A percentile compares a stretch with the other conserved stretches of the same genome.
Evolutionary conservation across 345 rosid genomes (phyloP).

Genomic region (Gossypium herbaceum): DNA sequence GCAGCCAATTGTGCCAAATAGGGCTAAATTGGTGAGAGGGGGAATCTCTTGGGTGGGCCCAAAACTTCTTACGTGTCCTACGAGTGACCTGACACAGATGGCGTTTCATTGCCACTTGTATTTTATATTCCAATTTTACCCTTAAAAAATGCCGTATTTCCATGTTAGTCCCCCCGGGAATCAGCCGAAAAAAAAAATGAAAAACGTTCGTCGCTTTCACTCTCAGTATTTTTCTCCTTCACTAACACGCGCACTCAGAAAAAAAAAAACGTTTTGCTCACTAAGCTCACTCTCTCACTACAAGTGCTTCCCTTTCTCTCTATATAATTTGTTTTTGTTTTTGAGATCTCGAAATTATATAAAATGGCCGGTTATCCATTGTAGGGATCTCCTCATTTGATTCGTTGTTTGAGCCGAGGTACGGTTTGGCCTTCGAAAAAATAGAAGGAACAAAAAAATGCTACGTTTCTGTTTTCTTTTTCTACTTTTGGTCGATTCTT

Average conservation of each 20-base stretch:
- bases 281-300: neutral
- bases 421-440: conserved; percentile 16
- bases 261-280: neutral
- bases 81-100: neutral
- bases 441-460: neutral
- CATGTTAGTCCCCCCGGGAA: neutral
- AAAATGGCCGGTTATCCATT: conserved; percentile 5
- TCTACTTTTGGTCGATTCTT: neutral
- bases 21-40: neutral
- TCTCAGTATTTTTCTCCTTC: neutral
- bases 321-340: neutral
- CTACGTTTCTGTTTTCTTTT: neutral
- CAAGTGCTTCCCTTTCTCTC: neutral
- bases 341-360: conserved; percentile 15
- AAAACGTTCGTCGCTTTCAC: conserved; percentile 8
- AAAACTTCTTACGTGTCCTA: neutral
- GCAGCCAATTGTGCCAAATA: neutral
- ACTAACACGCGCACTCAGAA: neutral
- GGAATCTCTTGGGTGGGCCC: conserved; percentile 11
- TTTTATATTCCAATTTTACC: neutral
- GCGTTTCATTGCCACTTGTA: neutral
- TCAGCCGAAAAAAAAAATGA: neutral
- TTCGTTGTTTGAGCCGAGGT: neutral
- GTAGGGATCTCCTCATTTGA: neutral
- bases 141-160: neutral